These are phyloP conservation scores for Chloroidium sp. DNA, from an alignment of 163 green algal genomes.

Conservation along the genomic window DNA sequence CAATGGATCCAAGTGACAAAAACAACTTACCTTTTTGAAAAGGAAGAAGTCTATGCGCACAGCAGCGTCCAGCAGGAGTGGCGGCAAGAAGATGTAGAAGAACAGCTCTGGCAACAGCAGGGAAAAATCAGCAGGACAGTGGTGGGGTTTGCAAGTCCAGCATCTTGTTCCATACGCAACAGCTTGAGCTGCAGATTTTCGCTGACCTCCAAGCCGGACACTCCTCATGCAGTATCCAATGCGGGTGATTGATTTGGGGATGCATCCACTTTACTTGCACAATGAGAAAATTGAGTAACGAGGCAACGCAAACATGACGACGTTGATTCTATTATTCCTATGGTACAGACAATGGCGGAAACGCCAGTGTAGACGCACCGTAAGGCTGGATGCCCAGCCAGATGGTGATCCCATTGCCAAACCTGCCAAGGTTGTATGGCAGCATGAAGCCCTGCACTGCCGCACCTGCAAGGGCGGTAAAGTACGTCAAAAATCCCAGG, in stretches of 20 bases:
- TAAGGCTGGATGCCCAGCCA: slow-evolving; percentile 71
- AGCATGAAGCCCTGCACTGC: slow-evolving; percentile 26
- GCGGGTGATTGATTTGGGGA: too few relatives aligned
- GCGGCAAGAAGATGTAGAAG: slow-evolving; percentile 88
- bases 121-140: too few relatives aligned
- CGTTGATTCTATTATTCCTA: too few relatives aligned
- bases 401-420: slow-evolving; percentile 69
- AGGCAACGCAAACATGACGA: too few relatives aligned
- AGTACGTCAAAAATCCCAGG: background rate
- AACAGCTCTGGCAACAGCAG: slow-evolving; percentile 49
- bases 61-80: slow-evolving; percentile 75
- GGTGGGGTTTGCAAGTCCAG: too few relatives aligned
- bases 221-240: too few relatives aligned
- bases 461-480: slow-evolving; percentile 9
- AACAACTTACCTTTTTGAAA: slow-evolving; percentile 68
- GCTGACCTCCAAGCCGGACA: too few relatives aligned
- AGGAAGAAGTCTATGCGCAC: slow-evolving; percentile 86
- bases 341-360: too few relatives aligned
- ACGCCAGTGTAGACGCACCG: slow-evolving; percentile 2
- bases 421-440: slow-evolving; percentile 48
- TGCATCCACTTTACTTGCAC: too few relatives aligned
- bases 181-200: too few relatives aligned
- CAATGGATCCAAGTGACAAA: background rate
- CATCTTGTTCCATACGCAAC: too few relatives aligned
- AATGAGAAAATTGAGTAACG: too few relatives aligned